Evolutionary conservation across 2,329 filamentous ascomycete genomes (phyloP).

Genomic region (Xylariaceae sp.): DNA sequence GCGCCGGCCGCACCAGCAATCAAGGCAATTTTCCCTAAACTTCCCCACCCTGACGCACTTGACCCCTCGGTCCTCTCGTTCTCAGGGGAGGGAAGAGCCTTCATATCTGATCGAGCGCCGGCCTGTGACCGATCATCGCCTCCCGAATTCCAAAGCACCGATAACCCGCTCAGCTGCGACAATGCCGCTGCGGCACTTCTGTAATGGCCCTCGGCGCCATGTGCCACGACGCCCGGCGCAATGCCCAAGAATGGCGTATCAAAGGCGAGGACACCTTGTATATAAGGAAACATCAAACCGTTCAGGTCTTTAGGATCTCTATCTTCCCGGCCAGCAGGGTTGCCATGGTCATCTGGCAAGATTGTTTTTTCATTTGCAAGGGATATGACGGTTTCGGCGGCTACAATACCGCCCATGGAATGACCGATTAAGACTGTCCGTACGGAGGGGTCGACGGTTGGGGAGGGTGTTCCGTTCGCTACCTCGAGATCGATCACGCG

Average conservation of each 20-base stretch:
- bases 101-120: conserved; percentile 32
- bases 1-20: conserved; percentile 80
- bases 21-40: conserved; percentile 80
- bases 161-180: conserved; percentile 57
- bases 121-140: conserved; percentile 28
- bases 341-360: conserved; percentile 25
- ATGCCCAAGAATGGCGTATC: conserved; percentile 90
- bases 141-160: conserved; percentile 59
- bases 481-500: conserved; percentile 95
- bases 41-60: conserved; percentile 53
- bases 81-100: conserved; percentile 34
- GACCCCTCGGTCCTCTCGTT: conserved; percentile 23
- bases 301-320: conserved; percentile 36
- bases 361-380: conserved; percentile 55
- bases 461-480: conserved; percentile 47
- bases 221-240: conserved; percentile 74
- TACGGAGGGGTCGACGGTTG: conserved; percentile 32
- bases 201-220: conserved; percentile 82
- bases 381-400: conserved; percentile 76
- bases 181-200: conserved; percentile 66
- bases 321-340: conserved; percentile 24
- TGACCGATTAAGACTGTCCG: conserved; percentile 31
- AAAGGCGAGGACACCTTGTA: conserved; percentile 85
- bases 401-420: conserved; percentile 78
- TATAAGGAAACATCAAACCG: conserved; percentile 83